phyloP scores from a whole-genome alignment of 768 basidiomycete species.

The Strobilomyces confusus region DNA sequence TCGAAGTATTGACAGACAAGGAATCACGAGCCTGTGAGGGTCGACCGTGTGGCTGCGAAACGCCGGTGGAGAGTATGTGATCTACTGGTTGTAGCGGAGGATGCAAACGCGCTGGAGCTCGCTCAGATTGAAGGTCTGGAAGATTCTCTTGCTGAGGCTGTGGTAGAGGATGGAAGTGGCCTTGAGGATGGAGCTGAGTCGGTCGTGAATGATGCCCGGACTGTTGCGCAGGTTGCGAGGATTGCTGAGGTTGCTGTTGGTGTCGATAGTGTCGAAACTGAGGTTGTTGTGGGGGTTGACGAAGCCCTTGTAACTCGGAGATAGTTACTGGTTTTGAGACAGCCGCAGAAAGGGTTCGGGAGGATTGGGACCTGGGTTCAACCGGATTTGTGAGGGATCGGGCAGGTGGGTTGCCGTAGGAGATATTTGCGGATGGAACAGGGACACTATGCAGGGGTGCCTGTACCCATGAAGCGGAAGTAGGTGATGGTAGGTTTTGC shows the following conservation, averaged over 20 bases:
- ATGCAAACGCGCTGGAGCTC: neutral
- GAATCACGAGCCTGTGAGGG: conserved; percentile 1
- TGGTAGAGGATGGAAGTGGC: neutral
- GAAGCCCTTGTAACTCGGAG: neutral
- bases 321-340: neutral
- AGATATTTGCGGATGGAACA: neutral
- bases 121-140: neutral
- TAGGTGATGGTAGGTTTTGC: neutral
- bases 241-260: neutral
- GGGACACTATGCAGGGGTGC: conserved; percentile 2
- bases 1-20: neutral
- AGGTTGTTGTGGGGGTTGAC: neutral
- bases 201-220: neutral
- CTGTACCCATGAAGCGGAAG: conserved; percentile 4
- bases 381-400: neutral
- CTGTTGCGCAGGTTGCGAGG: neutral
- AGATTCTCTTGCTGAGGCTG: conserved; percentile 1
- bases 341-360: neutral
- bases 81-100: neutral
- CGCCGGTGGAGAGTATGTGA: neutral
- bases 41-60: conserved; percentile 2
- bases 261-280: neutral
- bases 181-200: neutral
- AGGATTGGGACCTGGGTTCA: neutral
- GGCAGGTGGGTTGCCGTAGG: neutral